Conservation (phyloP, 768 basidiomycete species). For the Phaeotremella fagi region DNA sequence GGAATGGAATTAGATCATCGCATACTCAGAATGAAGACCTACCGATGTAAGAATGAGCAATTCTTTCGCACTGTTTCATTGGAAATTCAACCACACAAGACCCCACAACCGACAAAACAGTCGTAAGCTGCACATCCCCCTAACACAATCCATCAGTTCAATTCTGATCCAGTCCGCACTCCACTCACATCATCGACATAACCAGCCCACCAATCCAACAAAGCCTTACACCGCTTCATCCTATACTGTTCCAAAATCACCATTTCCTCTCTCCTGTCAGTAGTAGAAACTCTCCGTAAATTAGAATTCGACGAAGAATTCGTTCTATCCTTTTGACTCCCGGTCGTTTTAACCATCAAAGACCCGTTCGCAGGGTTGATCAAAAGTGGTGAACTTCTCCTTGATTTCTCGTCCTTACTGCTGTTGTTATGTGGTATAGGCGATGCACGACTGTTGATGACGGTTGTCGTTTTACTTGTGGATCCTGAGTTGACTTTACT, state of each 20-base stretch:
- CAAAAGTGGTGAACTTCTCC: not conserved
- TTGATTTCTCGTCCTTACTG: not conserved
- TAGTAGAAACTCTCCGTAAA: not conserved
- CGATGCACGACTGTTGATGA: not conserved
- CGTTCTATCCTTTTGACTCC: not conserved
- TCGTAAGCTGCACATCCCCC: constrained; percentile 40
- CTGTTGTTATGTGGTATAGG: not conserved
- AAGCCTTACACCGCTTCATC: constrained; percentile 16
- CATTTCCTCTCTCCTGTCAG: not conserved
- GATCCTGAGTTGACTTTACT: not conserved
- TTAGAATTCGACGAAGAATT: not conserved
- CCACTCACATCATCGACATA: constrained; percentile 38
- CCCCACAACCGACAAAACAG: constrained; percentile 22
- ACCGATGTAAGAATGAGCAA: constrained; percentile 38
- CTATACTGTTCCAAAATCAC: constrained; percentile 17
- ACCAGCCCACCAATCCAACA: constrained; percentile 28
- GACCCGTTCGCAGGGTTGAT: not conserved
- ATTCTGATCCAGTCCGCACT: not conserved
- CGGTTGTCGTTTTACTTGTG: not conserved
- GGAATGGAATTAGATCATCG: no score
- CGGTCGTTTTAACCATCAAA: not conserved
- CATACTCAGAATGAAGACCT: constrained; percentile 14
- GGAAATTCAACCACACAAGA: constrained; percentile 20
- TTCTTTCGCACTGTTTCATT: constrained; percentile 19
- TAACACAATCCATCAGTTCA: constrained; percentile 3